These are phyloP conservation scores for Actinidia polygama DNA, from an alignment of 179 eudicot genomes.

Conservation along the genomic window DNA sequence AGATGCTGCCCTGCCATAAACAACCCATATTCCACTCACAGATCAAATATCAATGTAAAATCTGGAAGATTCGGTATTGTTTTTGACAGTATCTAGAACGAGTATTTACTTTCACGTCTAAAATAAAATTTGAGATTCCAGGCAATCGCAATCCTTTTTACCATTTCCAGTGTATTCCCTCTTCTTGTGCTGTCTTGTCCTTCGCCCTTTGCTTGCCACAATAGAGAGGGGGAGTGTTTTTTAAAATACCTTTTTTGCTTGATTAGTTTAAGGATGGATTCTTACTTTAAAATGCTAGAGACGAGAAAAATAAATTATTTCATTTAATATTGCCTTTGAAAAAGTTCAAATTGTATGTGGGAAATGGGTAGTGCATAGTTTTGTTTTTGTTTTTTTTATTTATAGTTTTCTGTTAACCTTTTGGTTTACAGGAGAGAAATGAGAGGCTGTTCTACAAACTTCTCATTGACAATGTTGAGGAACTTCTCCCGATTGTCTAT, in stretches of 20 bases:
- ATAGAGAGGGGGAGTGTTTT: background rate
- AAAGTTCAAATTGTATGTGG: background rate
- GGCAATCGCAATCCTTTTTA: background rate
- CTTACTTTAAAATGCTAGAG: background rate
- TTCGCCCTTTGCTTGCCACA: background rate
- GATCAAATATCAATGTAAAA: too few species aligned
- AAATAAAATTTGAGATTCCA: background rate
- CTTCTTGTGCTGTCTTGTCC: background rate
- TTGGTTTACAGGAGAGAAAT: constrained; percentile 71
- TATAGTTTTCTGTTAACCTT: background rate
- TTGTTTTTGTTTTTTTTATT: background rate
- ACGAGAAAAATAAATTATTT: background rate
- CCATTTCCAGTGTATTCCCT: background rate
- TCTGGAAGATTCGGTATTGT: background rate
- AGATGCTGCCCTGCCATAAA: too few species aligned
- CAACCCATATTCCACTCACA: too few species aligned
- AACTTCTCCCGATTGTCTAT: constrained; percentile 89
- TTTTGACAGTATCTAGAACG: background rate
- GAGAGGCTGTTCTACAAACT: constrained; percentile 96
- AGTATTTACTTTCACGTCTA: background rate
- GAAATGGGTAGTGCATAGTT: too few species aligned
- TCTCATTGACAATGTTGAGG: constrained; percentile 93
- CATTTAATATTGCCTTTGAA: background rate
- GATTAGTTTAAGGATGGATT: background rate
- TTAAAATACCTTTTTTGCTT: background rate